Conservation (phyloP, 2,329 filamentous ascomycete genomes). For the Neurospora crassa region DNA sequence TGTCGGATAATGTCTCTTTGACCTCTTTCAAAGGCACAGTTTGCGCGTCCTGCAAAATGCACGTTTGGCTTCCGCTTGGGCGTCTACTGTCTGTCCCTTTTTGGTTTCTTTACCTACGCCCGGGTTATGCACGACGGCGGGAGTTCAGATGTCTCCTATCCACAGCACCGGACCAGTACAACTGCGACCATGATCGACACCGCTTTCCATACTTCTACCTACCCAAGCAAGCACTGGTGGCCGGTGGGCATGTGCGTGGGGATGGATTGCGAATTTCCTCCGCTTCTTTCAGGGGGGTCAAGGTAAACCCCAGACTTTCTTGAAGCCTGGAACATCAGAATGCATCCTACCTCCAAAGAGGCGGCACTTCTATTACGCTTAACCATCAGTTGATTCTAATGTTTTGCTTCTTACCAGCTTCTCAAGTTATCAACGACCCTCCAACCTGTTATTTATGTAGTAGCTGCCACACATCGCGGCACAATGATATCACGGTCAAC, state of each 20-base stretch:
- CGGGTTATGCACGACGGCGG: background rate
- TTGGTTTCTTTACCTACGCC: background rate
- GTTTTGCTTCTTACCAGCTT: background rate
- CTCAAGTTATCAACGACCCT: background rate
- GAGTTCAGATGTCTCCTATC: background rate
- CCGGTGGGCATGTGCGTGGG: background rate
- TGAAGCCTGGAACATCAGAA: background rate
- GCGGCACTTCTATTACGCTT: background rate
- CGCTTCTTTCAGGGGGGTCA: background rate
- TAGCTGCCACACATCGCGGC: background rate
- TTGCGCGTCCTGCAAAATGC: background rate
- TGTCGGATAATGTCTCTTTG: background rate
- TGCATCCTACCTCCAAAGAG: background rate
- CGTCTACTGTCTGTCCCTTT: background rate
- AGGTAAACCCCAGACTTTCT: background rate
- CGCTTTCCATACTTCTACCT: background rate
- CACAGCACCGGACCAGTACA: background rate
- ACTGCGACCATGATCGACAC: background rate
- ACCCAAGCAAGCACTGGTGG: background rate
- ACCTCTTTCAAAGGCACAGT: background rate
- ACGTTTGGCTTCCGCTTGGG: background rate
- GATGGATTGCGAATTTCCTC: background rate
- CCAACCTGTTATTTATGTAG: background rate
- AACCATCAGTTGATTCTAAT: background rate
- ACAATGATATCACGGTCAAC: background rate